phyloP scores from a whole-genome alignment of 1,139 yeast species.

The Candida tetrigidarum region DNA sequence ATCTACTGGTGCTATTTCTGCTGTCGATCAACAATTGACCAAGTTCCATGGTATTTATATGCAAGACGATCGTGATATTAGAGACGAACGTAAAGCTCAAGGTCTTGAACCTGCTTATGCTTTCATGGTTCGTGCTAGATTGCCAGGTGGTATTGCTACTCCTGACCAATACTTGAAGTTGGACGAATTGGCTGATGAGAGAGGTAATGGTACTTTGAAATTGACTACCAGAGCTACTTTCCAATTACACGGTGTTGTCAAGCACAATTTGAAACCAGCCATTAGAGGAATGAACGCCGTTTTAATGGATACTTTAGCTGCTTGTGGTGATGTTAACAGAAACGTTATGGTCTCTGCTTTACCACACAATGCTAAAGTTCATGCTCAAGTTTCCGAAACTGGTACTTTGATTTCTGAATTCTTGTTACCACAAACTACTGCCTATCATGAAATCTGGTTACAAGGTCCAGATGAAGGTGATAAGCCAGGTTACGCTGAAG shows the following conservation, averaged over 20 bases:
- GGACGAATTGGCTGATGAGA: conserved; percentile 78
- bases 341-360: conserved; percentile 91
- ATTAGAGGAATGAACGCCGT: conserved; percentile 93
- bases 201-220: conserved; percentile 94
- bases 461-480: conserved; percentile 84
- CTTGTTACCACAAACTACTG: conserved; percentile 88
- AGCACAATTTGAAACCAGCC: conserved; percentile 86
- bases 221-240: conserved; percentile 97
- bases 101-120: conserved; percentile 96
- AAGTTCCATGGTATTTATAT: conserved; percentile 98
- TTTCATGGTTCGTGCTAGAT: conserved; percentile 94
- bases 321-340: conserved; percentile 98
- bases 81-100: conserved; percentile 89
- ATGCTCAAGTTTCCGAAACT: conserved; percentile 67
- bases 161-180: conserved; percentile 88
- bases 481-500: conserved; percentile 64
- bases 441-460: conserved; percentile 97
- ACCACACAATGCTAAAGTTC: conserved; percentile 84
- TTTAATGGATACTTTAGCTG: conserved; percentile 93
- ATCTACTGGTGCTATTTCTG: conserved; percentile 89
- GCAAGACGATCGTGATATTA: conserved; percentile 98
- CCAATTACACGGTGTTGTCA: conserved; percentile 95
- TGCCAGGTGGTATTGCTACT: conserved; percentile 91
- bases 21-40: conserved; percentile 93
- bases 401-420: conserved; percentile 77